Base-by-base conservation (phyloP, 2,329 filamentous ascomycete species). In the Hymenoscyphus scutula region DNA sequence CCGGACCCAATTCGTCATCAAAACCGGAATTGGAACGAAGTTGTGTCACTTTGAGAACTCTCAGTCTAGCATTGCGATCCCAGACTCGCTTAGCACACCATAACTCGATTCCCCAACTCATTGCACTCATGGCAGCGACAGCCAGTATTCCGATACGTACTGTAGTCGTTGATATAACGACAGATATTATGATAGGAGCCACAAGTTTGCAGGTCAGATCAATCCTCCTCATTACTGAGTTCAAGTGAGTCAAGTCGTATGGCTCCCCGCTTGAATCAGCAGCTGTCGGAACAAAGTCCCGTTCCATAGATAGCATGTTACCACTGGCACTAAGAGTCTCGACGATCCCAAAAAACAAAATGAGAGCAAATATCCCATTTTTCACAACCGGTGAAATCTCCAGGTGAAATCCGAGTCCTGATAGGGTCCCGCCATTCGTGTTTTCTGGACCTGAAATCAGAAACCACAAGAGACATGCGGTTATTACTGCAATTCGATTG, bases 151-250 rank as follows among this genome's bases (percentile, higher is more conserved):
- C 82, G 15, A 76, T 62, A 3, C 68, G 73, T 0, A 79, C 77
- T 6, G 74, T 73, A 15, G 80, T 74, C 30, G 77, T 75, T 7
- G 77, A 77, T 29, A 78, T 75, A 13, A 84, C 67, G 6, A 80
- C 59, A 0, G 82, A 81, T 25, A 84, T 81, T 7, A 80, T 71
- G 6, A 85, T 75, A 0, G 83, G 83, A 0, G 80, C 80, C 32
- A 82, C 62, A 15, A 85, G 78, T 69, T 85, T 86, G 75, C 83
- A 85, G 53, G 80, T 76, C 3, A 86, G 76, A 65, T 86, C 83
- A 64, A 86, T 85, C 7, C 82, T 76, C 60, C 83, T 76, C 82
- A 85, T 85, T 10, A 77, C 77, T 0, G 82, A 78, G 68, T 85
- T 85, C 2, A 84, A 64, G 62, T 70, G 74, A 1, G 77, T 78